Conservation (phyloP, 345 rosid genomes). For the Brassica nigra region DNA sequence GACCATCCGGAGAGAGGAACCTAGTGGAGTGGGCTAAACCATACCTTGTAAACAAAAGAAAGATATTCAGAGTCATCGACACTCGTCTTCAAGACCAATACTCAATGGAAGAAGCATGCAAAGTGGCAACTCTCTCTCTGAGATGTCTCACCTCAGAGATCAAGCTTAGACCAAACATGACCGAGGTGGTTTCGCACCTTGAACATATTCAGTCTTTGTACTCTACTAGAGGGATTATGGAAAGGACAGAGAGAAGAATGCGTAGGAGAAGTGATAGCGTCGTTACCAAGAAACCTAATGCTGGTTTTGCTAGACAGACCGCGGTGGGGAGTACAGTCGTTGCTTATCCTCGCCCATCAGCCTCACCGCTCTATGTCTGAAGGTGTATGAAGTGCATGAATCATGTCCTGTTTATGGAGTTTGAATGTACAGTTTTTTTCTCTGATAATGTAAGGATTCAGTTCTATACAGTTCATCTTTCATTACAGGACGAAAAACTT, state of each 20-base stretch:
- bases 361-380: slow-evolving; percentile 35
- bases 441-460: slow-evolving; percentile 10
- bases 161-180: slow-evolving; percentile 42
- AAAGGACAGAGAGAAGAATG: slow-evolving; percentile 24
- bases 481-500: slow-evolving; percentile 3
- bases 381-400: neutral
- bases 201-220: slow-evolving; percentile 38
- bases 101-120: slow-evolving; percentile 53
- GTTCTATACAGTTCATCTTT: slow-evolving; percentile 9
- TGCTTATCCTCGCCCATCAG: slow-evolving; percentile 42
- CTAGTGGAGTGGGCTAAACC: slow-evolving; percentile 93
- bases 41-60: slow-evolving; percentile 79
- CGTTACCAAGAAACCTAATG: slow-evolving; percentile 23
- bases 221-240: slow-evolving; percentile 14
- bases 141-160: slow-evolving; percentile 38
- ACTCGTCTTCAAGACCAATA: slow-evolving; percentile 87
- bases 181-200: slow-evolving; percentile 33
- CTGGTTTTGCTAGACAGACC: slow-evolving; percentile 27
- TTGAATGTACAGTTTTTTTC: slow-evolving; percentile 38
- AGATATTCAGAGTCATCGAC: slow-evolving; percentile 73
- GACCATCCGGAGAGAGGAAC: slow-evolving; percentile 85
- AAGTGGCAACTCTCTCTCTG: slow-evolving; percentile 37
- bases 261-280: slow-evolving; percentile 42
- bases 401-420: slow-evolving; percentile 12
- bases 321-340: slow-evolving; percentile 29